Evolutionary conservation across 2,329 filamentous ascomycete species (phyloP), one percentile per base, ranked within the genome.

Genomic region (Pyricularia grisea): DNA sequence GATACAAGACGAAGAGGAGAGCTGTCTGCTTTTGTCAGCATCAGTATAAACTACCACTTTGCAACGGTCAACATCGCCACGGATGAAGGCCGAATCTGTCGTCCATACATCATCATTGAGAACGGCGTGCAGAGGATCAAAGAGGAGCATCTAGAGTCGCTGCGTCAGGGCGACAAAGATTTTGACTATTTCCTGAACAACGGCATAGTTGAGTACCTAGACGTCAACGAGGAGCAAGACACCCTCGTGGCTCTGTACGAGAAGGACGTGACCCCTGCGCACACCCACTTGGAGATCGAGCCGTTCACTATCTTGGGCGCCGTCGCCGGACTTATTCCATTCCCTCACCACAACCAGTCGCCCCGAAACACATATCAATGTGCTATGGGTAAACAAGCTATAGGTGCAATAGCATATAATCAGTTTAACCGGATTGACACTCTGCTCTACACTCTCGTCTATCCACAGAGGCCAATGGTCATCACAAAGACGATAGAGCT

Each of bases 341-440:
- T 98, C 76, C 95, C 95, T 10, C 95, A 99, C 78, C 95, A 99
- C 83, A 99, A 99, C 79, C 95, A 99, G 79, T 99, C 96, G 20
- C 95, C 95, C 11, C 87, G 95, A 85, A 99, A 99, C 78, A 99
- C 95, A 0, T 99, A 99, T 76, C 94, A 98, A 84, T 97, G 94
- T 81, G 95, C 95, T 81, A 99, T 99, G 95, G 95, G 95, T 87
- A 99, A 99, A 82, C 95, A 99, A 91, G 95, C 95, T 58, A 98
- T 99, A 77, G 95, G 95, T 42, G 94, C 94, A 42, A 98, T 99
- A 77, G 95, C 94, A 20, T 97, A 97, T 77, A 99, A 99, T 77
- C 95, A 99, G 78, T 97, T 97, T 81, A 92, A 94, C 75, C 90
- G 95, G 69, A 97, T 99, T 78, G 95, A 99, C 76, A 98, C 94